Base-by-base conservation (phyloP, 768 basidiomycete species). In the Favolaschia claudopus region DNA sequence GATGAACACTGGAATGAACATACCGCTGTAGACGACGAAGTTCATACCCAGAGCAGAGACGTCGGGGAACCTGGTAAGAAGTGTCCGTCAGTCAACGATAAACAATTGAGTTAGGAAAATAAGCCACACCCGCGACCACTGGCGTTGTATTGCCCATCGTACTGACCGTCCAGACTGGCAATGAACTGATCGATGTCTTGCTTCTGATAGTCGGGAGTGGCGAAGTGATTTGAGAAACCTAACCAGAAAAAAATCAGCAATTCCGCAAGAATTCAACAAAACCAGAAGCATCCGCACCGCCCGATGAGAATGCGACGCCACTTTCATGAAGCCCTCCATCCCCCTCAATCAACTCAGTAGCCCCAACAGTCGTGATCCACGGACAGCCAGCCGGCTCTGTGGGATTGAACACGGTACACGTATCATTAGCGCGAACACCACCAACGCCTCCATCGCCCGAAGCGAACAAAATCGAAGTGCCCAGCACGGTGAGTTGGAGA, bases 401-500 rank as follows among this genome's bases (percentile, higher is more conserved):
- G 14, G 58, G 58, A 12, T 42, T 29, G 39, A 60, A 60, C 5
- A 54, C 50, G 25, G 60, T 55, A 46, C 60, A 55, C 48, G 39
- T 51, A 43, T 3, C 39, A 46, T 29, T 55, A 55, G 37, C 76
- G 82, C 32, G 27, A n/a, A n/a, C n/a, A n/a, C n/a, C n/a, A n/a
- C n/a, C 60, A 46, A 82, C 83, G 25, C 83, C 84, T 2, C 61
- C 58, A 33, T 85, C 82, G 20, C 85, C 83, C 12, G 80, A 79
- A 19, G 75, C 66, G 70, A 83, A 82, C 32, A 78, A 55, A 15
- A 85, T 15, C 5, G 81, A 79, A 24, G 78, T 69, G 13, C n/a
- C 84, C 2, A 82, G 78, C 13, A 74, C 77, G 27, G 81, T 80
- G 27, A 85, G 76, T 45, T 74, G 69, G 1, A 79, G 79, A 32